Evolutionary conservation across 148 eudicot genomes (phyloP).

Genomic region (Silene latifolia): DNA sequence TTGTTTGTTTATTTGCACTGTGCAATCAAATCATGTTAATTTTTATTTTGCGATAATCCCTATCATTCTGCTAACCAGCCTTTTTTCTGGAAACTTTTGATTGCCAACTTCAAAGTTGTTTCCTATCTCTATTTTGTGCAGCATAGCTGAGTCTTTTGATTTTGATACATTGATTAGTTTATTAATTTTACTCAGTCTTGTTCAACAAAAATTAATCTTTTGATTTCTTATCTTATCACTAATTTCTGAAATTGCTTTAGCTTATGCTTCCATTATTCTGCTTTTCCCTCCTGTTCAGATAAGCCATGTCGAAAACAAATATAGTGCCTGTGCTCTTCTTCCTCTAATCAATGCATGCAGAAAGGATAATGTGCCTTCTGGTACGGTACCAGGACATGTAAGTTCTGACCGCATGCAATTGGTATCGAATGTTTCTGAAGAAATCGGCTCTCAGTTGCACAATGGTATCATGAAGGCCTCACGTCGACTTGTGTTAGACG

Average conservation of each 20-base stretch:
- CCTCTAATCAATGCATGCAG: conserved; percentile 53
- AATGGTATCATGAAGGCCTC: conserved; percentile 73
- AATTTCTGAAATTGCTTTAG: background rate
- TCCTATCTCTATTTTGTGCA: background rate
- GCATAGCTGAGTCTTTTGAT: background rate
- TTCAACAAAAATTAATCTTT: background rate
- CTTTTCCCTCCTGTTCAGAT: conserved; percentile 44
- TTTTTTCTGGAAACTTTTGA: background rate
- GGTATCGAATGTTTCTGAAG: conserved; percentile 56
- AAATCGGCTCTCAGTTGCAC: conserved; percentile 74
- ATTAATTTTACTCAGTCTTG: background rate
- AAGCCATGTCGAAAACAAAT: conserved; percentile 48
- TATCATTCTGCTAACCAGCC: background rate
- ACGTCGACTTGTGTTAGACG: conserved; percentile 70
- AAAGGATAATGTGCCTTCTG: conserved; percentile 30
- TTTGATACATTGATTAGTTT: background rate
- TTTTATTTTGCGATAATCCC: background rate
- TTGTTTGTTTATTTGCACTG: no score
- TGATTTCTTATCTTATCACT: background rate
- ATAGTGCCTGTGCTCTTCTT: conserved; percentile 42
- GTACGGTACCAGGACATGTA: conserved; percentile 21
- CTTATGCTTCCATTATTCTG: conserved; percentile 3
- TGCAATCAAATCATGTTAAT: background rate
- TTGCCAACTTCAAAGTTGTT: background rate
- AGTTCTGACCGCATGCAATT: conserved; percentile 23